Base-by-base conservation (phyloP, 2,329 filamentous ascomycete species). In the Parafenestella ontariensis region DNA sequence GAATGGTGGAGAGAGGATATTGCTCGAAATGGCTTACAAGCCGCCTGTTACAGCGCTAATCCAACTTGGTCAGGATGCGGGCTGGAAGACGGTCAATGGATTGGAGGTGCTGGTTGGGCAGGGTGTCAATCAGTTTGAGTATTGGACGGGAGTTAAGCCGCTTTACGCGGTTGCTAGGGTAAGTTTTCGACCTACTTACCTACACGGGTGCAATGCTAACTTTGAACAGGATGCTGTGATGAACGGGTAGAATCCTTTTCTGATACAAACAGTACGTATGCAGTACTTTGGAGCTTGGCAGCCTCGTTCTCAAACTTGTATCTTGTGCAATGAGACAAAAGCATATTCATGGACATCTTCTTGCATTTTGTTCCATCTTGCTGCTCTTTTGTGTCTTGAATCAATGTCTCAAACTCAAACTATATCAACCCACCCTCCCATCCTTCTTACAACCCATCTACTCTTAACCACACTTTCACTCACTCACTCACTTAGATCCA, bases 11-110 rank as follows among this genome's bases (percentile, higher is more conserved):
- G 76, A 77, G 46, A 76, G 76, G 5, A 77, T 95, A 11, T 77
- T 98, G 56, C 78, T 98, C 3, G 95, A 99, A 76, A 96, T 99
- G 93, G 94, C 95, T 1, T 99, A 99, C 77, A 96, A 94, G 76
- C 95, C 95, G 18, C 81, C 85, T 0, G 84, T 90, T 47, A 99
- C 95, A 4, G 85, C 89, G 7, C 77, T 96, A 62, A 97, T 98
- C 87, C 84, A 90, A 72, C 79, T 97, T 71, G 94, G 93, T 2
- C 83, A 87, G 65, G 85, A 89, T 63, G 85, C 85, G 11, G 88
- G 89, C 3, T 99, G 95, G 95, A 83, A 79, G 51, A 92, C 89
- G 1, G 89, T 98, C 58, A 88, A 92, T 7, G 95, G 95, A 0
- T 77, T 97, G 34, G 95, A 99, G 76, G 92, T 95, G 26, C 81